Evolutionary conservation across 2,329 filamentous ascomycete species (phyloP), one percentile per base, ranked within the genome.

Genomic region (Metarhizium humberi): DNA sequence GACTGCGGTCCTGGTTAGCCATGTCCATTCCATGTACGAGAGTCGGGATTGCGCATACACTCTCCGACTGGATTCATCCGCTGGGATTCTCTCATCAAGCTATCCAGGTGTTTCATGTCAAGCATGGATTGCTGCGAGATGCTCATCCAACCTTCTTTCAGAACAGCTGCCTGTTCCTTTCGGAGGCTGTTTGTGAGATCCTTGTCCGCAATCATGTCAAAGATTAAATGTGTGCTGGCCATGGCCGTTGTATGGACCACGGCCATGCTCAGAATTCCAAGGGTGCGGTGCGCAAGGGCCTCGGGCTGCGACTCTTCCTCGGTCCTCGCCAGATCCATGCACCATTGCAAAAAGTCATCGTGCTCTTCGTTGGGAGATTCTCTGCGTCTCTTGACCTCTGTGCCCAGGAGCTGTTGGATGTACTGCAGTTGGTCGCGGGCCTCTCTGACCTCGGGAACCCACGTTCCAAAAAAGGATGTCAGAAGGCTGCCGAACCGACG

Each of bases 41-140:
- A 3, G 16, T 20, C 0, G 7, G 6, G 16, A 13, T 6, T 16
- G 2, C 2, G 30, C 52, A 53, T 48, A 60, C 59, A 58, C 42
- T 58, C 55, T 14, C 59, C 57, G 14, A 60, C 57, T 4, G 59
- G 59, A 32, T 61, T 61, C 49, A 61, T 40, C 2, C 59, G 56
- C 43, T 61, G 59, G 10, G 59, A 61, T 46, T 61, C 59, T 29
- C 57, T 55, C 59, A 61, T 61, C 18, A 63, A 48, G 29, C 59
- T 60, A 46, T 61, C 59, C 18, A 63, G 54, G 11, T 59, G 55
- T 42, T 57, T 63, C 56, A 59, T 56, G 29, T 61, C 53, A 5
- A 62, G 60, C 52, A 60, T 59, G 7, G 57, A 50, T 40, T 62
- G 59, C 25, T 58, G 58, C 32, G 36, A 50, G 36, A 59, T 58